Conservation (phyloP, 176 grass and related monocot species). For the Olyra latifolia region DNA sequence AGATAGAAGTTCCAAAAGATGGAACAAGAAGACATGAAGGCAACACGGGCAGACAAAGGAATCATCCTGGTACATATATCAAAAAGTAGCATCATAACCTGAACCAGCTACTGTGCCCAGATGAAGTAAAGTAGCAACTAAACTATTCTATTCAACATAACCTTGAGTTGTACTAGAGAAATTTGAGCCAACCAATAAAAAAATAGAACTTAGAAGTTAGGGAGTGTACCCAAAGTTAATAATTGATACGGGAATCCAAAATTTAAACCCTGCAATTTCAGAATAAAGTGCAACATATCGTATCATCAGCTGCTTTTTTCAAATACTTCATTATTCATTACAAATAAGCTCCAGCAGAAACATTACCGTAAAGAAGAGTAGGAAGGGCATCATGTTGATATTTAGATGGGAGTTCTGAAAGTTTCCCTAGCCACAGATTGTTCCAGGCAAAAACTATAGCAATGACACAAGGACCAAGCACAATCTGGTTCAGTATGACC, state of each 20-base stretch:
- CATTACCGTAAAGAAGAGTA: constrained; percentile 81
- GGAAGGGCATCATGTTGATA: constrained; percentile 92
- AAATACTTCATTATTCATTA: not conserved
- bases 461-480: constrained; percentile 95
- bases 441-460: constrained; percentile 97
- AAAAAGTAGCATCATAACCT: constrained; percentile 16
- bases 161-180: not conserved
- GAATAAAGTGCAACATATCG: constrained; percentile 7
- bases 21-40: constrained; percentile 94
- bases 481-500: constrained; percentile 95
- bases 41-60: constrained; percentile 85
- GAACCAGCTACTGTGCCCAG: not conserved
- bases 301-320: constrained; percentile 7
- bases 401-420: constrained; percentile 79
- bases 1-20: constrained; percentile 97
- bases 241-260: constrained; percentile 91
- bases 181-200: not conserved
- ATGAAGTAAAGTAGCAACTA: constrained; percentile 5
- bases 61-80: constrained; percentile 53
- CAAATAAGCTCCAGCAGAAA: constrained; percentile 5
- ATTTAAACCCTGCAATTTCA: constrained; percentile 79
- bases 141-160: constrained; percentile 21
- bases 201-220: constrained; percentile 18
- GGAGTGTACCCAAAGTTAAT: constrained; percentile 81
- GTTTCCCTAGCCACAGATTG: constrained; percentile 85